Evolutionary conservation across 768 basidiomycete species (phyloP).

Genomic region (Roridomyces roridus): DNA sequence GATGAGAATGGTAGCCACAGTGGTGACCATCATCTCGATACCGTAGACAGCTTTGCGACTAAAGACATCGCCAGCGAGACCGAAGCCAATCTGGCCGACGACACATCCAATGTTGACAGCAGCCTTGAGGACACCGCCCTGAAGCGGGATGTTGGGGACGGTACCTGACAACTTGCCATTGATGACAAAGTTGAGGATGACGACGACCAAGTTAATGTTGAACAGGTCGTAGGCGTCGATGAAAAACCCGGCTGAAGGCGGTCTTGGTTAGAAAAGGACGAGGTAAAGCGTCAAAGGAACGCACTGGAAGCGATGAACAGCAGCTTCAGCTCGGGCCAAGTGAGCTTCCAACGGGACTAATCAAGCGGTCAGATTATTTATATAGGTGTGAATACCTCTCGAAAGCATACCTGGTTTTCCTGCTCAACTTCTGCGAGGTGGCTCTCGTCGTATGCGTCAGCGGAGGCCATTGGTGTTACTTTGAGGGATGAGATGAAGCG

Average conservation of each 20-base stretch:
- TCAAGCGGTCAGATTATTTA: too few relatives aligned
- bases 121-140: constrained; percentile 63
- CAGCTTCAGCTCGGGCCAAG: constrained; percentile 18
- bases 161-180: constrained; percentile 64
- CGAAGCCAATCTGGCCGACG: constrained; percentile 71
- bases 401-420: constrained; percentile 5
- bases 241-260: constrained; percentile 17
- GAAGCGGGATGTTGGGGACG: constrained; percentile 56
- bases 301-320: constrained; percentile 15
- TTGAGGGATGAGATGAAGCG: too few relatives aligned
- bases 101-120: constrained; percentile 76
- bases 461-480: neutral
- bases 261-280: neutral
- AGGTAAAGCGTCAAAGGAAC: neutral
- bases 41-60: constrained; percentile 74
- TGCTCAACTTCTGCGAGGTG: constrained; percentile 19
- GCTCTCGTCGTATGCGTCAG: constrained; percentile 21
- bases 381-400: too few relatives aligned
- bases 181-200: constrained; percentile 34
- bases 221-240: constrained; percentile 69
- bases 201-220: constrained; percentile 63
- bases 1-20: neutral
- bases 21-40: constrained; percentile 6
- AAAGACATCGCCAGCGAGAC: constrained; percentile 64
- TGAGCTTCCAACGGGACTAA: constrained; percentile 19